Conservation (phyloP, 2,329 filamentous ascomycete genomes). For the Mycosphaerella sp. region DNA sequence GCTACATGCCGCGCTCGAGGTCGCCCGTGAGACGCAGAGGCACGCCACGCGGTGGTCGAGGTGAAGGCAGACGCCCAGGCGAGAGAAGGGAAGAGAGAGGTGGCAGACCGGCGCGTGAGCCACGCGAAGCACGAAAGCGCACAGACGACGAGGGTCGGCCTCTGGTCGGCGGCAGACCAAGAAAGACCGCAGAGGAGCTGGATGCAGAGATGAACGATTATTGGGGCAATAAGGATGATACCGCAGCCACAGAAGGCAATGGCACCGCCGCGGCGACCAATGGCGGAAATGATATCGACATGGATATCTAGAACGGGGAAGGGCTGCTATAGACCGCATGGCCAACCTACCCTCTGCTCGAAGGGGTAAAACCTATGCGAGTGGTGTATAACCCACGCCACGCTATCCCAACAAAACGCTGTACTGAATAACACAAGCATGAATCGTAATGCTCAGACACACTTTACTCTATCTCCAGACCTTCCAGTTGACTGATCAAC, state of each 20-base stretch:
- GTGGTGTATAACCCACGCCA: constrained; percentile 2
- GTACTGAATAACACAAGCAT: not conserved
- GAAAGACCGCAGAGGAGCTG: constrained; percentile 85
- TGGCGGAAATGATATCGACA: constrained; percentile 31
- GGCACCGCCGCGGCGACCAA: constrained; percentile 25
- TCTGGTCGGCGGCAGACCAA: constrained; percentile 47
- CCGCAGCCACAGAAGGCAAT: constrained; percentile 27
- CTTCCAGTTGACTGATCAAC: constrained; percentile 17
- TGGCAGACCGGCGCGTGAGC: constrained; percentile 33
- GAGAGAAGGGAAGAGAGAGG: constrained; percentile 41
- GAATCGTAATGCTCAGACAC: not conserved
- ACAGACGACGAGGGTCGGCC: constrained; percentile 44
- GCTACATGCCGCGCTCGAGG: constrained; percentile 63
- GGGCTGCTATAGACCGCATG: no score
- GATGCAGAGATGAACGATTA: constrained; percentile 98
- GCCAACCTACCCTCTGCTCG: not conserved
- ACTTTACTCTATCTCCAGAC: constrained; percentile 9
- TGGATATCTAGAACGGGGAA: constrained; percentile 28
- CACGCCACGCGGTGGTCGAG: constrained; percentile 46
- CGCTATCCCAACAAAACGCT: constrained; percentile 3
- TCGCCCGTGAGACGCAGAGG: constrained; percentile 49
- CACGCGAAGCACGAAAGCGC: constrained; percentile 19
- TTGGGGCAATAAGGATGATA: constrained; percentile 52
- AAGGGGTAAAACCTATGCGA: not conserved
- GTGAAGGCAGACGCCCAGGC: constrained; percentile 44